phyloP scores from a whole-genome alignment of 108 stramenopile genomes.

The Cylindrotheca closterium region DNA sequence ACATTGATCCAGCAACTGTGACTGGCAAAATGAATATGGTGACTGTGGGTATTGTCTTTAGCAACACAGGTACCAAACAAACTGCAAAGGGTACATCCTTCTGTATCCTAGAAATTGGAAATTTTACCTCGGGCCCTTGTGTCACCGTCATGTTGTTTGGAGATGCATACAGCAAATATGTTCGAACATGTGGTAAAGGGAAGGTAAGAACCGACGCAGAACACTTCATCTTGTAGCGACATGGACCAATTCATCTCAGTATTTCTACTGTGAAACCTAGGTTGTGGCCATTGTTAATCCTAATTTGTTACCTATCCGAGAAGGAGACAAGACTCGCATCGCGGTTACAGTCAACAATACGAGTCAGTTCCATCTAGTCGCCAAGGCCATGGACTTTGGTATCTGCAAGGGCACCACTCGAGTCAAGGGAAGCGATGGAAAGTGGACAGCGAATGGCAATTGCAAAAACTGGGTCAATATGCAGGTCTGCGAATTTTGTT shows the following conservation, averaged over 20 bases:
- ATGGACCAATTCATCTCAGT: no score
- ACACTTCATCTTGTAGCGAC: no score
- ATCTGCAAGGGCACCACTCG: conserved; percentile 52
- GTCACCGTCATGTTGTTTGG: conserved; percentile 80
- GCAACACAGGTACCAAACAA: conserved; percentile 47
- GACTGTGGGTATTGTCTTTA: conserved; percentile 60
- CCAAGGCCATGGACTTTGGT: conserved; percentile 69
- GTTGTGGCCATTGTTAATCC: conserved; percentile 59
- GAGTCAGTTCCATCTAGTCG: conserved; percentile 57
- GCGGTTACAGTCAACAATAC: conserved; percentile 60
- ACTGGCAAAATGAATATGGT: conserved; percentile 39
- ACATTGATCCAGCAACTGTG: conserved; percentile 41
- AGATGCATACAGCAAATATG: conserved; percentile 54
- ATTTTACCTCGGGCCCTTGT: conserved; percentile 48
- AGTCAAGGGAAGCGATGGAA: conserved; percentile 29
- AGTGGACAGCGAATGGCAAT: conserved; percentile 36
- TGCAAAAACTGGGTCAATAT: conserved; percentile 60
- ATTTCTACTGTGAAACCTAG: no score
- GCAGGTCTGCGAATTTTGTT: conserved; percentile 55
- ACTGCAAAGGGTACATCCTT: conserved; percentile 69
- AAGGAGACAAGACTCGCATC: conserved; percentile 34
- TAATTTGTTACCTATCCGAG: conserved; percentile 50
- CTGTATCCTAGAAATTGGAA: conserved; percentile 57
- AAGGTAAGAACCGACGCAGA: not conserved
- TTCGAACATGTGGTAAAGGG: conserved; percentile 35